These are phyloP conservation scores for Uncinocarpus reesii DNA, from an alignment of 2,329 filamentous ascomycete species.

Conservation along the genomic window DNA sequence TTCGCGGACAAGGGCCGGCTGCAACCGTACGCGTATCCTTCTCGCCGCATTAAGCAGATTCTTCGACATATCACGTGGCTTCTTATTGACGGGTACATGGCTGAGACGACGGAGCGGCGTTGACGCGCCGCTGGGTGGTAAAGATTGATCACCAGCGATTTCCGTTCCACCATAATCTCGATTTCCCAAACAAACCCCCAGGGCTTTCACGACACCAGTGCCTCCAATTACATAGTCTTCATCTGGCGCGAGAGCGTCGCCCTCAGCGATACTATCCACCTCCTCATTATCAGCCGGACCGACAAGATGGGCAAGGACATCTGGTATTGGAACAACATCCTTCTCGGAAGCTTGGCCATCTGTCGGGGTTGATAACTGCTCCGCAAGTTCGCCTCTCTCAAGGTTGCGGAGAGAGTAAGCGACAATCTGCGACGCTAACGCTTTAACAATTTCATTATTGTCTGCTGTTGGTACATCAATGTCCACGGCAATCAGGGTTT, in stretches of 20 bases:
- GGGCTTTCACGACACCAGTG: conserved; percentile 86
- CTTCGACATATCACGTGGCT: conserved; percentile 87
- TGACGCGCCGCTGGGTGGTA: conserved; percentile 42
- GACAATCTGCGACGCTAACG: conserved; percentile 85
- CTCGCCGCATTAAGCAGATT: conserved; percentile 76
- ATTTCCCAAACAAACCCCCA: conserved; percentile 82
- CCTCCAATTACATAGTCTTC: conserved; percentile 94
- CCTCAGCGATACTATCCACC: conserved; percentile 40
- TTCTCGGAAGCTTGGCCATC: conserved; percentile 38
- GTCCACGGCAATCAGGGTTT: conserved; percentile 76
- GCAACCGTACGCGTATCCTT: conserved; percentile 73
- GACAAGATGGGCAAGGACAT: conserved; percentile 77
- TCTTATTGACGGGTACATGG: conserved; percentile 43
- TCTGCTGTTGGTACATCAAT: conserved; percentile 75
- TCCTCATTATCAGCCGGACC: conserved; percentile 52
- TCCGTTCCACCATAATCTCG: conserved; percentile 43
- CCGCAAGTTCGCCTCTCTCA: conserved; percentile 62
- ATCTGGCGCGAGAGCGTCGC: conserved; percentile 63
- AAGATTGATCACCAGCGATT: conserved; percentile 30
- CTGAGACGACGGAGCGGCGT: conserved; percentile 47
- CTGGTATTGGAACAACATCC: conserved; percentile 54
- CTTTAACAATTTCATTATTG: conserved; percentile 83
- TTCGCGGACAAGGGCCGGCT: conserved; percentile 72
- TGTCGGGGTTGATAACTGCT: conserved; percentile 39
- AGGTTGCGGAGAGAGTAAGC: conserved; percentile 90